Conservation (phyloP, 306 rosid species). For the Cotoneaster glaucophyllus region DNA sequence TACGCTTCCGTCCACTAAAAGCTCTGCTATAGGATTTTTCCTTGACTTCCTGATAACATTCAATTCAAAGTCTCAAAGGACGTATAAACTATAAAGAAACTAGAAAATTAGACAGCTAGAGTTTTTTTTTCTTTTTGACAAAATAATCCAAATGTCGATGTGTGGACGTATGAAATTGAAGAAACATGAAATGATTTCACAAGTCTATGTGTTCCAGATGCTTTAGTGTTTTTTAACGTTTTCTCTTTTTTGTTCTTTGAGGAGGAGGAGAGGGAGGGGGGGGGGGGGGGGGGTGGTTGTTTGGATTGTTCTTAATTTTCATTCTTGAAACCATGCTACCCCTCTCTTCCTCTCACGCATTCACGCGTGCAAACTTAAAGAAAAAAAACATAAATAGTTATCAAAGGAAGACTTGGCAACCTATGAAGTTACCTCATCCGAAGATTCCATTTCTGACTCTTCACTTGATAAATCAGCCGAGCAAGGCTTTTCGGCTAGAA, state of each 20-base stretch:
- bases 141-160: not conserved
- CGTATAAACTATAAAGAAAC: not conserved
- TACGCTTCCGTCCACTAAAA: conserved; percentile 54
- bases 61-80: not conserved
- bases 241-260: not conserved
- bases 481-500: conserved; percentile 32
- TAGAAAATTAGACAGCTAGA: not conserved
- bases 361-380: no score
- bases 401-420: not conserved
- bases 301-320: not conserved
- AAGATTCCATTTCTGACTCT: conserved; percentile 95
- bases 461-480: conserved; percentile 51
- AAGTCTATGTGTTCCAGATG: not conserved
- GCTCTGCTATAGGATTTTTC: conserved; percentile 22
- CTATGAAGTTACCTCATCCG: conserved; percentile 74
- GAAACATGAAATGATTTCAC: not conserved
- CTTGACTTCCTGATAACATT: conserved; percentile 45
- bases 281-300: no score
- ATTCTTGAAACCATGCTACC: not conserved
- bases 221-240: not conserved
- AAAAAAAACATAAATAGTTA: not conserved
- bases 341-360: not conserved
- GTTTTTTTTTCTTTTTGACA: not conserved
- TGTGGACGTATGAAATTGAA: not conserved
- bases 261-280: no score